phyloP scores from a whole-genome alignment of 129 eudicot species.

The Helichrysum umbraculigerum region DNA sequence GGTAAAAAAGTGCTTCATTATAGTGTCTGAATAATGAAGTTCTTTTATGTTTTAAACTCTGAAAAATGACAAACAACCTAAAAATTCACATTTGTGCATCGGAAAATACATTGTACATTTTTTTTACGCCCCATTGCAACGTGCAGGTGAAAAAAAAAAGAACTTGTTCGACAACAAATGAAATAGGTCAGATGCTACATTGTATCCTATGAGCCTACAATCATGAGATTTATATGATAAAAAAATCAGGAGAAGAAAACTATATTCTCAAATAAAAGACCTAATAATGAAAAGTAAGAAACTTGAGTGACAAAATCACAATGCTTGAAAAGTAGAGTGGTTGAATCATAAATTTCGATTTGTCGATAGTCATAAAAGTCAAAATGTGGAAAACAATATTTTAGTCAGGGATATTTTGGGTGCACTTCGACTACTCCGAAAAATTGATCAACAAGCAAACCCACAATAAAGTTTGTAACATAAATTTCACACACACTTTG shows the following conservation, averaged over 20 bases:
- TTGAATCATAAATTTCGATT: not conserved
- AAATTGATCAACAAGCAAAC: constrained; percentile 28
- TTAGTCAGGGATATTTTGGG: not conserved
- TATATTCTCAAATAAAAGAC: not conserved
- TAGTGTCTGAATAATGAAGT: too few species aligned
- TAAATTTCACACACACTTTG: constrained; percentile 4
- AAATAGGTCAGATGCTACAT: too few species aligned
- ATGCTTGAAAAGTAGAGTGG: not conserved
- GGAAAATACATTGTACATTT: too few species aligned
- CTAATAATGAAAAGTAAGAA: constrained; percentile 12
- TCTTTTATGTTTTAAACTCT: too few species aligned
- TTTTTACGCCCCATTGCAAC: too few species aligned
- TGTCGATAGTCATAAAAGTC: constrained; percentile 3
- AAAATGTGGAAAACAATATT: not conserved
- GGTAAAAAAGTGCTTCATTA: too few species aligned
- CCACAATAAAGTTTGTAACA: not conserved
- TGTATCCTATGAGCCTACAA: too few species aligned
- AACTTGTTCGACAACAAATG: too few species aligned
- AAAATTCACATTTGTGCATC: too few species aligned
- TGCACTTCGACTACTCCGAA: constrained; percentile 39
- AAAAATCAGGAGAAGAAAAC: not conserved
- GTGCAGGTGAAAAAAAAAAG: too few species aligned
- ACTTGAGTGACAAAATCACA: constrained; percentile 2
- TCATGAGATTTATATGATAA: too few species aligned
- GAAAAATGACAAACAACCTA: too few species aligned